phyloP scores from a whole-genome alignment of 2,329 filamentous ascomycete species.

The Microdochium paspali region DNA sequence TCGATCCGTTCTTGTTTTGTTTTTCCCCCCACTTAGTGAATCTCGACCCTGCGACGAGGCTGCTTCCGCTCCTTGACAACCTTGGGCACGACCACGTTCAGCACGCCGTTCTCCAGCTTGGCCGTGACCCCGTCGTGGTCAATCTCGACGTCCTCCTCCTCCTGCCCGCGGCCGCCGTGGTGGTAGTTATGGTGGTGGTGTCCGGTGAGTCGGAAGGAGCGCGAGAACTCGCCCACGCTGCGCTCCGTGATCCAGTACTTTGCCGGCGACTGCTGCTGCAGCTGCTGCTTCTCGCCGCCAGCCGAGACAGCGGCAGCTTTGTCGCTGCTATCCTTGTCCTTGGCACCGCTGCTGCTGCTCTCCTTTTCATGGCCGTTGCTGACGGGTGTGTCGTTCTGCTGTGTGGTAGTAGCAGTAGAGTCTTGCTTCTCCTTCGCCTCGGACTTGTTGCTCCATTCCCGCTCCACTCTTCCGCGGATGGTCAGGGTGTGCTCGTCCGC shows the following conservation, averaged over 20 bases:
- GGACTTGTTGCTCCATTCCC: not conserved
- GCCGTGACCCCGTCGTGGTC: conserved; percentile 54
- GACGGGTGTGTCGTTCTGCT: not conserved
- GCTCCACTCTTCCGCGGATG: conserved; percentile 2
- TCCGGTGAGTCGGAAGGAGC: conserved; percentile 56
- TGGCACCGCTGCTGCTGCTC: not conserved
- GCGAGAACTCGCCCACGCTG: conserved; percentile 56
- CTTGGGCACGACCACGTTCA: conserved; percentile 58
- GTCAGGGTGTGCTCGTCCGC: conserved; percentile 2
- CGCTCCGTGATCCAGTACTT: conserved; percentile 68
- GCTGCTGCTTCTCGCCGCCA: not conserved
- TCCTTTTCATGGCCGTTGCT: not conserved
- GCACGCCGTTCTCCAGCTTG: conserved; percentile 54
- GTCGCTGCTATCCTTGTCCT: not conserved
- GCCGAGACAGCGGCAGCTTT: too few relatives aligned
- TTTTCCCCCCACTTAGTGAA: not conserved
- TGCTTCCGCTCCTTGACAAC: conserved; percentile 43
- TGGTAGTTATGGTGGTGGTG: too few relatives aligned
- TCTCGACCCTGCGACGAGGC: conserved; percentile 36
- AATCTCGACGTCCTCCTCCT: conserved; percentile 31
- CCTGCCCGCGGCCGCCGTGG: too few relatives aligned
- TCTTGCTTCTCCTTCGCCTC: too few relatives aligned
- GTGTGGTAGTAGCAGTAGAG: not conserved
- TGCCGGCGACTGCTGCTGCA: conserved; percentile 19
- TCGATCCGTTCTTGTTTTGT: too few relatives aligned